Base-by-base conservation (phyloP, 257 asterid genomes). In the Solanum neorickii region DNA sequence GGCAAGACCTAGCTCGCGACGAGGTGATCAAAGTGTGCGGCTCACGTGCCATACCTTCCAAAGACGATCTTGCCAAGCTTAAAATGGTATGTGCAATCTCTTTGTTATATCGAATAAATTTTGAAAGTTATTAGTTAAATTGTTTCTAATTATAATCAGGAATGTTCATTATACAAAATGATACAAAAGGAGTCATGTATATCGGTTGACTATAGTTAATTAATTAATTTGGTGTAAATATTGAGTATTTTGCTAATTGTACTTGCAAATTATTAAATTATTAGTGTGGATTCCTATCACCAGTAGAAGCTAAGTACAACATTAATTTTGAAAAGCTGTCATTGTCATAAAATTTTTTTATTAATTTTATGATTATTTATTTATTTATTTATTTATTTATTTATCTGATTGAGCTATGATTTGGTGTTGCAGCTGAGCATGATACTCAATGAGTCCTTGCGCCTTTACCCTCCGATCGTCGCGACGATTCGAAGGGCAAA, bases 21-120 rank as follows among this genome's bases (percentile, higher is more conserved):
- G 93, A 91, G 88, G 93, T 91, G 33, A 87, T 90, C 86, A 90
- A 89, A 82, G 92, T 90, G 90, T 91, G 93, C 83, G 92, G 93
- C 60, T 76, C 93, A 90, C 89, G 92, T 91, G 88, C 86, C 87
- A 31, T 89, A 18, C 93, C 93, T 77, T 89, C 93, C 87, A 91
- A 86, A 85, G 92, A 90, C 84, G 87, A 91, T 85, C 88, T 91
- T 68, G 85, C 75, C 89, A 90, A 91, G 89, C 86, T 91, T 85
- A 91, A 91, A 87, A 91, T 88, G 93, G 93, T 90, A 91, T 2
- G 88, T 27, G 3, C 15, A 73, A 18, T 72, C 15, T 42, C 21
- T n/a, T 9, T 14, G 3, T 42, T 76, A 42, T 14, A 59, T 56
- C 25, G 25, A 56, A 56, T 56, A 56, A 56, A 56, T 56, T 3